Evolutionary conservation across 768 basidiomycete species (phyloP).

Genomic region (Auricularia cornea): DNA sequence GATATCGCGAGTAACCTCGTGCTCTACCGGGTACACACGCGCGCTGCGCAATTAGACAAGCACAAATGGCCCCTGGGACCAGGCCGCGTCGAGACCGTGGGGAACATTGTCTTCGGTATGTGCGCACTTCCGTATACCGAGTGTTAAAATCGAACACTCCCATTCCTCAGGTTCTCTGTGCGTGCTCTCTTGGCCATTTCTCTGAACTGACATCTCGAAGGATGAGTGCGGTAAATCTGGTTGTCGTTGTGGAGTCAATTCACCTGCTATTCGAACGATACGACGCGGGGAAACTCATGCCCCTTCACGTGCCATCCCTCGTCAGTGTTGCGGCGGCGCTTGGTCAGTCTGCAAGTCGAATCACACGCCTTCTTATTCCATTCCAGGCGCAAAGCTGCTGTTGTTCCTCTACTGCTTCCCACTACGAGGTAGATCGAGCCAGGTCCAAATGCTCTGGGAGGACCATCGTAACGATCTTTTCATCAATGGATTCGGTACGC

Average conservation of each 20-base stretch:
- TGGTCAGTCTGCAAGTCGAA: conserved; percentile 36
- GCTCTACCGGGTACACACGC: conserved; percentile 70
- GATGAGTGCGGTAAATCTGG: conserved; percentile 87
- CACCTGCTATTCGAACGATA: conserved; percentile 57
- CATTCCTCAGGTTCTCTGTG: not conserved
- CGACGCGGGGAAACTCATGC: conserved; percentile 35
- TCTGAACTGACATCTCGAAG: conserved; percentile 28
- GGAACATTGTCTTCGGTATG: conserved; percentile 77
- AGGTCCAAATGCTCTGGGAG: conserved; percentile 91
- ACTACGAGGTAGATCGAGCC: conserved; percentile 72
- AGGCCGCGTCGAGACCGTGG: conserved; percentile 78
- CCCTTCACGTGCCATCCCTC: conserved; percentile 75
- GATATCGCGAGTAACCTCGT: conserved; percentile 79
- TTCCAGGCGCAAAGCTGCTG: conserved; percentile 66
- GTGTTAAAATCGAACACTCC: not conserved
- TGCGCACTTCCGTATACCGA: not conserved
- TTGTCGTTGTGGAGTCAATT: conserved; percentile 82
- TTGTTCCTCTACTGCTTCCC: conserved; percentile 85
- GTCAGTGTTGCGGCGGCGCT: conserved; percentile 78
- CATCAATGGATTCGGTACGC: conserved; percentile 69
- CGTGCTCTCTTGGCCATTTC: not conserved
- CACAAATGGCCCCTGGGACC: conserved; percentile 92
- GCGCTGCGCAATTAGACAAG: conserved; percentile 58
- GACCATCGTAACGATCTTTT: conserved; percentile 93
- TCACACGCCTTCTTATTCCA: not conserved